Percentiles rank a stretch among this genome's conserved stretches.
Conservation (phyloP, 768 basidiomycete species). For the Suillus lakei region DNA sequence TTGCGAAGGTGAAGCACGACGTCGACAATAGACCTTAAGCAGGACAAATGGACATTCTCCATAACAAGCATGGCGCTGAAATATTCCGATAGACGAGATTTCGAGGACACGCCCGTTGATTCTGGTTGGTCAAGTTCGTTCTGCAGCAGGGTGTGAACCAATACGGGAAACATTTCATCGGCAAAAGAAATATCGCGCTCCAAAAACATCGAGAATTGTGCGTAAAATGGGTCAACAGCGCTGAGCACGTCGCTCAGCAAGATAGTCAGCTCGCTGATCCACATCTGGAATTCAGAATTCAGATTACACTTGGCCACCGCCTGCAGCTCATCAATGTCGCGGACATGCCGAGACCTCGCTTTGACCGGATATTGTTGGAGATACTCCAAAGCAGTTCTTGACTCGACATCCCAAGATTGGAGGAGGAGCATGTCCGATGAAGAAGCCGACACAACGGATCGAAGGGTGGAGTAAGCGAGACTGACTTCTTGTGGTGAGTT, state of each 20-base stretch:
- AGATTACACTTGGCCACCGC: slow-evolving; percentile 38
- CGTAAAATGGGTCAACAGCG: slow-evolving; percentile 62
- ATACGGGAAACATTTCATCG: slow-evolving; percentile 68
- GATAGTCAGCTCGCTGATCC: slow-evolving; percentile 64
- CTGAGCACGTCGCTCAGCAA: slow-evolving; percentile 66
- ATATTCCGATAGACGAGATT: slow-evolving; percentile 28
- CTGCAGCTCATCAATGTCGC: slow-evolving; percentile 43
- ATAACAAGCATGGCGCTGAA: slow-evolving; percentile 29
- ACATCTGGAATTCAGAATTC: slow-evolving; percentile 57
- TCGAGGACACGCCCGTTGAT: slow-evolving; percentile 8
- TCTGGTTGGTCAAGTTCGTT: slow-evolving; percentile 21
- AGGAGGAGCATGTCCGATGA: slow-evolving; percentile 34
- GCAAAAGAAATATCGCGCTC: slow-evolving; percentile 60
- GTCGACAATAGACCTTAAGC: slow-evolving; percentile 64
- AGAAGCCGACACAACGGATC: slow-evolving; percentile 52
- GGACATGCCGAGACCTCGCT: slow-evolving; percentile 35
- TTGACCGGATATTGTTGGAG: slow-evolving; percentile 50
- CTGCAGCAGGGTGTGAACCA: slow-evolving; percentile 72
- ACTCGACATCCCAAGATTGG: slow-evolving; percentile 43
- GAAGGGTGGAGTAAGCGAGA: slow-evolving; percentile 67
- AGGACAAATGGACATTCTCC: slow-evolving; percentile 47
- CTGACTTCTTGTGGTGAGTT: slow-evolving; percentile 53
- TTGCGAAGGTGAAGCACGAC: slow-evolving; percentile 81
- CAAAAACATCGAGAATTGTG: slow-evolving; percentile 66
- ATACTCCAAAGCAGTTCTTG: slow-evolving; percentile 50